Evolutionary conservation across 805 yeast genomes (phyloP).

Genomic region (Wickerhamomyces strasburgensis): DNA sequence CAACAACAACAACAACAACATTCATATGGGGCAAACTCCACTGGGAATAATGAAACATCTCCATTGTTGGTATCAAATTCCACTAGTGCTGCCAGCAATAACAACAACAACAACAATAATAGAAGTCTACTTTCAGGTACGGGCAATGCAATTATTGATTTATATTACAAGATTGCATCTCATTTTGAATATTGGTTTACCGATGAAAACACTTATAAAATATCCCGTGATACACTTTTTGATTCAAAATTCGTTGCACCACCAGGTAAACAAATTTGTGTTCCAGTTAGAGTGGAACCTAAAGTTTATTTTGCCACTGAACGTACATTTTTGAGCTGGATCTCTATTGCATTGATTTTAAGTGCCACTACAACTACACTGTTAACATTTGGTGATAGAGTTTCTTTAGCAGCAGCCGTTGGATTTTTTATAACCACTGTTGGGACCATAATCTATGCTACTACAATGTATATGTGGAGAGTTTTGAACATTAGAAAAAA

Average conservation of each 20-base stretch:
- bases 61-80: slow-evolving; percentile 21
- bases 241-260: slow-evolving; percentile 64
- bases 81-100: slow-evolving; percentile 12
- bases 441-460: slow-evolving; percentile 66
- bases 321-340: slow-evolving; percentile 90
- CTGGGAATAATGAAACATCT: slow-evolving; percentile 26
- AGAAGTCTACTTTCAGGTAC: no score
- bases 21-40: slow-evolving; percentile 8
- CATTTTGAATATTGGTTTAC: slow-evolving; percentile 43
- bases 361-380: slow-evolving; percentile 87
- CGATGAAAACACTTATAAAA: slow-evolving; percentile 45
- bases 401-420: slow-evolving; percentile 74
- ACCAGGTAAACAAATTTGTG: slow-evolving; percentile 81
- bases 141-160: slow-evolving; percentile 14
- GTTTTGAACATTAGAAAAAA: slow-evolving; percentile 78
- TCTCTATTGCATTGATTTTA: slow-evolving; percentile 81
- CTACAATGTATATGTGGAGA: slow-evolving; percentile 73
- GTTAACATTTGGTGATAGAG: slow-evolving; percentile 73
- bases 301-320: slow-evolving; percentile 99
- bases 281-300: slow-evolving; percentile 96
- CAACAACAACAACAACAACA: slow-evolving; percentile 10
- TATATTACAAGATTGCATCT: slow-evolving; percentile 19
- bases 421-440: slow-evolving; percentile 84
- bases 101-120: slow-evolving; percentile 1
- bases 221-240: slow-evolving; percentile 61